Percentiles rank a stretch among this genome's conserved stretches.
Conservation (phyloP, 345 rosid species). For the Bruguiera sexangula region DNA sequence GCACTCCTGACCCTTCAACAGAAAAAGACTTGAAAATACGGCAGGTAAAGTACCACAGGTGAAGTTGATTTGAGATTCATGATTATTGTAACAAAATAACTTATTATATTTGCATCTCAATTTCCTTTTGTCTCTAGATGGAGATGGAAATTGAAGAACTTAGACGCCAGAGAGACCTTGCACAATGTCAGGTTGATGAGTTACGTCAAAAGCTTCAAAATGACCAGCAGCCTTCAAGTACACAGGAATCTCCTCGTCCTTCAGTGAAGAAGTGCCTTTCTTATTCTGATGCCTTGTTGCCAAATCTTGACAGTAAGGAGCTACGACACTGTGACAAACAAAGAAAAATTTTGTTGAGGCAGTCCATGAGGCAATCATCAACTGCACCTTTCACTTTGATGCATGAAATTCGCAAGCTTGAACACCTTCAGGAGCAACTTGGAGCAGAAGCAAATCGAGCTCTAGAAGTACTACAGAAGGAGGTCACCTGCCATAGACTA, state of each 20-base stretch:
- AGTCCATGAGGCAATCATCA: conserved; percentile 91
- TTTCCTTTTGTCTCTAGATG: conserved; percentile 52
- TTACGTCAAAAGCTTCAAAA: conserved; percentile 70
- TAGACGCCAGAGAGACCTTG: conserved; percentile 81
- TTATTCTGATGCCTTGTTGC: conserved; percentile 56
- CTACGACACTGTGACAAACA: conserved; percentile 44
- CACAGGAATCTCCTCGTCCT: conserved; percentile 56
- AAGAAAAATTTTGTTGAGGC: conserved; percentile 62
- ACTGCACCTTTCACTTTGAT: conserved; percentile 91
- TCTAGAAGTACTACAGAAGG: conserved; percentile 92
- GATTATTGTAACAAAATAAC: conserved; percentile 8
- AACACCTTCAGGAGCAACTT: conserved; percentile 96
- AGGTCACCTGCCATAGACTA: conserved; percentile 91
- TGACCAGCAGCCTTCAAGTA: conserved; percentile 55
- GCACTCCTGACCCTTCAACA: conserved; percentile 86
- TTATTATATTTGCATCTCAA: conserved; percentile 4
- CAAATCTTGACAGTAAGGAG: conserved; percentile 56
- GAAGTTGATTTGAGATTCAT: background rate
- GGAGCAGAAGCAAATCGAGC: conserved; percentile 97
- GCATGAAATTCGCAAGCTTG: conserved; percentile 98
- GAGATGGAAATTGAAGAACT: conserved; percentile 93
- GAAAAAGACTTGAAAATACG: conserved; percentile 88
- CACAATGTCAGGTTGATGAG: conserved; percentile 73
- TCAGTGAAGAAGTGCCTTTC: conserved; percentile 87
- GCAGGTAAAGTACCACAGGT: conserved; percentile 44